Base-by-base conservation (phyloP, 495 filamentous ascomycete species). In the Daldinia vernicosa region DNA sequence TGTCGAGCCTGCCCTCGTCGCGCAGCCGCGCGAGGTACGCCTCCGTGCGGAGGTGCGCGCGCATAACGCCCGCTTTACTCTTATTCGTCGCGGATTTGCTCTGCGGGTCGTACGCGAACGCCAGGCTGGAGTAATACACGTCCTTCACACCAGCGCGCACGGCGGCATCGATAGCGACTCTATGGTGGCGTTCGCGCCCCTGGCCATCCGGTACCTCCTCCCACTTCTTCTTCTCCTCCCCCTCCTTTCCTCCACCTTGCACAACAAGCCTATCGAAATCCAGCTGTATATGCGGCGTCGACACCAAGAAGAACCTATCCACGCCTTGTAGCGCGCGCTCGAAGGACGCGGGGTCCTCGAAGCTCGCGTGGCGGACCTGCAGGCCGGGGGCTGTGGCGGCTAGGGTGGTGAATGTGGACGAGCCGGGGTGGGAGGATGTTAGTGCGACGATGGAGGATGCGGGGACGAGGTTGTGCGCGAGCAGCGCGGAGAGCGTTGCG, bases 71-170 rank as follows among this genome's bases (percentile, higher is more conserved):
- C 5, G 87, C 82, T 45, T 3, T 19, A 5, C 39, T 43, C 1
- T 15, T 17, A 1, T 0, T 1, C n/a, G 1, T 43, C 1, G 15
- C 39, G n/a, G 14, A 4, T 22, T 1, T 17, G 1, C 1, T 22
- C 4, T 12, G 7, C 3, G 22, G 15, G 50, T 35, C 30, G 28
- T 56, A 70, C 8, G 17, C 75, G 43, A 71, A 77, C 0, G 81
- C 90, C 6, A 93, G 85, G 8, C 87, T 89, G 4, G 86, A 86
- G 83, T 92, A 93, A 77, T 88, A 89, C 51, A 92, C 83, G 70
- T 91, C 85, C 59, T 79, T 80, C 4, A 92, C 87, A 30, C 87
- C 88, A 1, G 81, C 86, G 9, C 76, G 78, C 1, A 79, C 74
- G 0, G 90, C 90, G 3, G 88, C 86, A 60, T 88, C 78, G 24